These are phyloP conservation scores for Discostella stelligera DNA, from an alignment of 352 stramenopile species.

Conservation along the genomic window DNA sequence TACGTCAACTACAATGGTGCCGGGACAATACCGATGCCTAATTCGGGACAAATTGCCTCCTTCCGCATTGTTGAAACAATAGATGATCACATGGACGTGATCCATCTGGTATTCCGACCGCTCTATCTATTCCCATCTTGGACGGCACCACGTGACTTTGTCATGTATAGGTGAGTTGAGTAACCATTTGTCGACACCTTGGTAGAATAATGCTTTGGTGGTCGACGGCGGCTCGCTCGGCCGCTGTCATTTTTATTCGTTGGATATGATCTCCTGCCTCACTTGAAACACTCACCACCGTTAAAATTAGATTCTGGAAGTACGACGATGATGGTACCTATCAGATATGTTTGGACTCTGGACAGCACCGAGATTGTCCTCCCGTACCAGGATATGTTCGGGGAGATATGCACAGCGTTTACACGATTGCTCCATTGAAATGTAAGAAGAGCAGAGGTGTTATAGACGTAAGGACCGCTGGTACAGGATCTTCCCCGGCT, in stretches of 20 bases:
- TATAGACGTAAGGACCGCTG: background rate
- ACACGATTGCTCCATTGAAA: slow-evolving; percentile 71
- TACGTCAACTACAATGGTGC: slow-evolving; percentile 16
- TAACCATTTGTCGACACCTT: too few relatives aligned
- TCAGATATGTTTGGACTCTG: slow-evolving; percentile 74
- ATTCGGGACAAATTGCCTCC: slow-evolving; percentile 64
- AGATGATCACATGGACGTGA: slow-evolving; percentile 75
- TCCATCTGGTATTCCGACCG: slow-evolving; percentile 70
- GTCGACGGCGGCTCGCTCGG: too few relatives aligned
- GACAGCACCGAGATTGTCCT: slow-evolving; percentile 68
- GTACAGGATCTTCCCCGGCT: background rate
- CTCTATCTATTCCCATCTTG: slow-evolving; percentile 78
- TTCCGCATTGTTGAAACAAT: slow-evolving; percentile 73
- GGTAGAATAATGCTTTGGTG: too few relatives aligned
- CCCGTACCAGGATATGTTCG: slow-evolving; percentile 56
- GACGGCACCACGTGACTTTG: slow-evolving; percentile 74
- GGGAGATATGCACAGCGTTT: slow-evolving; percentile 73
- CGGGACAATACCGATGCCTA: slow-evolving; percentile 33
- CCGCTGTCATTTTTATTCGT: too few relatives aligned
- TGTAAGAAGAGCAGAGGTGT: slow-evolving; percentile 20
- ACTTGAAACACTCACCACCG: too few relatives aligned
- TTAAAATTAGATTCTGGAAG: slow-evolving; percentile 81
- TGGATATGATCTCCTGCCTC: too few relatives aligned
- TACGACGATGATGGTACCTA: slow-evolving; percentile 76
- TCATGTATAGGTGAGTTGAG: too few relatives aligned